Percentiles rank a stretch among this genome's conserved stretches.
These are phyloP conservation scores for Bonia amplexicaulis DNA, from an alignment of 176 grass and related monocot genomes.

Conservation along the genomic window DNA sequence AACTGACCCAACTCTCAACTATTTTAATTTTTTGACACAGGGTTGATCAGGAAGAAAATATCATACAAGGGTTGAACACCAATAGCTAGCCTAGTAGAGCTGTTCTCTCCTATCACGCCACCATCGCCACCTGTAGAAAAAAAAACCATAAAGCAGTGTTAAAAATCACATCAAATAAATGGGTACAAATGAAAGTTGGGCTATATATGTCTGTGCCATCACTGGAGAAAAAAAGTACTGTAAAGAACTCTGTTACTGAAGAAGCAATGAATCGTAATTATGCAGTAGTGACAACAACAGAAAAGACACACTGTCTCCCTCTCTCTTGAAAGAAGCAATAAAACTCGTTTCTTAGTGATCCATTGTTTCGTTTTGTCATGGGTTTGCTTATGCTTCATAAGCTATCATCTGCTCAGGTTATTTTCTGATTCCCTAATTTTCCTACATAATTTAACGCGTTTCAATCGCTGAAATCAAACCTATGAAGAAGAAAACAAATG, in stretches of 20 bases:
- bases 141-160: constrained; percentile 28
- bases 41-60: constrained; percentile 25
- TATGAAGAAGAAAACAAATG: background rate
- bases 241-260: background rate
- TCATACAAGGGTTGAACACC: constrained; percentile 20
- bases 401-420: background rate
- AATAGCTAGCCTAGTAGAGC: constrained; percentile 42
- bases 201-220: background rate
- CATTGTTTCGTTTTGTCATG: background rate
- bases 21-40: background rate
- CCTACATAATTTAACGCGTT: background rate
- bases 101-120: constrained; percentile 66
- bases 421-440: background rate
- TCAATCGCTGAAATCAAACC: background rate
- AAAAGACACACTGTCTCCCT: background rate
- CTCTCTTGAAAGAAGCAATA: background rate
- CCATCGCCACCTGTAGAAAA: constrained; percentile 68
- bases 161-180: background rate
- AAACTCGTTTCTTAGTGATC: background rate
- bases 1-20: constrained; percentile 17
- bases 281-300: background rate
- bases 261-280: constrained; percentile 7
- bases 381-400: background rate
- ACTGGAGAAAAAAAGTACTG: background rate
- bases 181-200: background rate